These are phyloP conservation scores for Letharia columbiana DNA, from an alignment of 495 filamentous ascomycete species.

Conservation along the genomic window DNA sequence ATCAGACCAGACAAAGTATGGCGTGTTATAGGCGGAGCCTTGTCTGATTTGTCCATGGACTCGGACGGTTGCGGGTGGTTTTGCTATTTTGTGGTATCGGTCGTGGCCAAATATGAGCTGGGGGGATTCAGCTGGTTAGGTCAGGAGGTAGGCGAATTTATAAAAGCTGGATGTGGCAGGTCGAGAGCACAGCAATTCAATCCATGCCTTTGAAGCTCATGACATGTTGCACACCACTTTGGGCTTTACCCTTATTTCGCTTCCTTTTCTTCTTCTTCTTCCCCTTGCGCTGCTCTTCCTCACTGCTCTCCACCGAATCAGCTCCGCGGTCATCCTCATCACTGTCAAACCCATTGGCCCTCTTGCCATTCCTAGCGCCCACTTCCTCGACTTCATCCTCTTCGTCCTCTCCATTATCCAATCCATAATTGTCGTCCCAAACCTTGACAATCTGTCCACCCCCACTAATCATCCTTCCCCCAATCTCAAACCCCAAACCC, in stretches of 20 bases:
- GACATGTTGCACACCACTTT: constrained; percentile 46
- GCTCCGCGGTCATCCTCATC: constrained; percentile 30
- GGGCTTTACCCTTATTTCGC: constrained; percentile 47
- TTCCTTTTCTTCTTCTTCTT: constrained; percentile 48
- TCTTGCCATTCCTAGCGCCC: constrained; percentile 23
- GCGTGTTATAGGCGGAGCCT: background rate
- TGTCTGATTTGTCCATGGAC: background rate
- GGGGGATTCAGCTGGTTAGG: background rate
- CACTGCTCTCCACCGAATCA: constrained; percentile 34
- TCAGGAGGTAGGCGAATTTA: background rate
- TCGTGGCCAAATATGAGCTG: background rate
- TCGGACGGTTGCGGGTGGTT: background rate
- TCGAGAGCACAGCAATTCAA: constrained; percentile 28
- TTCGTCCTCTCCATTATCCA: constrained; percentile 37
- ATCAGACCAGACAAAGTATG: too few species aligned
- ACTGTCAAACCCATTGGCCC: constrained; percentile 35
- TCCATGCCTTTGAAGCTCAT: constrained; percentile 59
- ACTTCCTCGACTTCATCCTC: constrained; percentile 28
- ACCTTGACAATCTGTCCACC: constrained; percentile 78
- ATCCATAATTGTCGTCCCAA: constrained; percentile 48
- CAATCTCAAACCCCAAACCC: constrained; percentile 69
- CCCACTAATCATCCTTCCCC: constrained; percentile 76
- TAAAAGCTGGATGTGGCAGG: background rate
- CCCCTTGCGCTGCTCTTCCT: constrained; percentile 36
- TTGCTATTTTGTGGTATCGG: too few species aligned